Conservation (phyloP, 805 yeast genomes). For the Vanderwaltozyma yarrowii region DNA sequence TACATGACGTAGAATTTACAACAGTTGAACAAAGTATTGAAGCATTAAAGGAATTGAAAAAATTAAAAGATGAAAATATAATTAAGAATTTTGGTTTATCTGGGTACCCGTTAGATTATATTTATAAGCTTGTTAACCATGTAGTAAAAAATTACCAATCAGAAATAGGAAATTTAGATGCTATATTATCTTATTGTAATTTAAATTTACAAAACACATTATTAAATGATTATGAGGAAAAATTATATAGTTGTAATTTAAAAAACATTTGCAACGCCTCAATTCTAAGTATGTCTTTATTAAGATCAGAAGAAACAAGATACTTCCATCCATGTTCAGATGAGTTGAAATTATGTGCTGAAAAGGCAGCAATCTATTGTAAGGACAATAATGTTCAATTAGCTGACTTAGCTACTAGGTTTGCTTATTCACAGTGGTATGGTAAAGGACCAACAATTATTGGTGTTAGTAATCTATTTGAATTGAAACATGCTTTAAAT, state of each 20-base stretch:
- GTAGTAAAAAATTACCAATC: slow-evolving; percentile 6
- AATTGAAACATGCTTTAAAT: slow-evolving; percentile 50
- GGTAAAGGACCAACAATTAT: slow-evolving; percentile 54
- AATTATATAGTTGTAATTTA: slow-evolving; percentile 30
- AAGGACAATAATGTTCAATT: slow-evolving; percentile 45
- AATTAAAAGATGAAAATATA: slow-evolving; percentile 52
- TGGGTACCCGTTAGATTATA: slow-evolving; percentile 74
- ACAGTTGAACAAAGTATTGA: slow-evolving; percentile 40
- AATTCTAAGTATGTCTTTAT: slow-evolving; percentile 77
- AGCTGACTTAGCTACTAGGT: slow-evolving; percentile 75
- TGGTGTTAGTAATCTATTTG: slow-evolving; percentile 60
- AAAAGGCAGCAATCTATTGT: slow-evolving; percentile 36
- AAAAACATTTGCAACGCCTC: slow-evolving; percentile 48
- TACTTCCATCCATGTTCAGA: slow-evolving; percentile 72
- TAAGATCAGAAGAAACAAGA: slow-evolving; percentile 57
- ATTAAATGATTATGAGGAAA: slow-evolving; percentile 10
- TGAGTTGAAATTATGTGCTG: slow-evolving; percentile 39
- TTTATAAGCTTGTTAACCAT: slow-evolving; percentile 34
- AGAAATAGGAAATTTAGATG: slow-evolving; percentile 56
- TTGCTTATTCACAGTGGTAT: slow-evolving; percentile 54
- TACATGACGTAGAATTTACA: slow-evolving; percentile 86
- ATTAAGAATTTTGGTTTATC: slow-evolving; percentile 65
- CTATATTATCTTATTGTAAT: slow-evolving; percentile 68
- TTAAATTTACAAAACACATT: slow-evolving; percentile 69
- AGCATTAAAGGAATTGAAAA: slow-evolving; percentile 53